Conservation (phyloP, 768 basidiomycete genomes). For the Cystobasidium ongulense region DNA sequence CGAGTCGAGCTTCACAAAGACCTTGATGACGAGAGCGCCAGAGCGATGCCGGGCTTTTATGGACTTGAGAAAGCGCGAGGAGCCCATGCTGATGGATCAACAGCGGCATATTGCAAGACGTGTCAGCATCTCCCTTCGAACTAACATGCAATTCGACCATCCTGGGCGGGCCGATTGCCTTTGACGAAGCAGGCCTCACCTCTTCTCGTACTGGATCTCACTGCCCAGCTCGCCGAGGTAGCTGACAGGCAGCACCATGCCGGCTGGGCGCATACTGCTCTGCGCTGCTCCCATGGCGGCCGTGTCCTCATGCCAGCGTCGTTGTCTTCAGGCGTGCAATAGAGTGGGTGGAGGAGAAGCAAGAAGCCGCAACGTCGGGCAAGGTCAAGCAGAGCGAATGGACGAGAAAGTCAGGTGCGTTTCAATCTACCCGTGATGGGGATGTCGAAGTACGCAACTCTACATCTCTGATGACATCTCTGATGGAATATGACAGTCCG, state of each 20-base stretch:
- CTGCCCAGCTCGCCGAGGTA: slow-evolving; percentile 67
- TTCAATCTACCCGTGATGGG: too few relatives aligned
- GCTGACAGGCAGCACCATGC: slow-evolving; percentile 16
- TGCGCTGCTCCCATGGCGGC: slow-evolving; percentile 28
- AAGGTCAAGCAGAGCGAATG: not conserved
- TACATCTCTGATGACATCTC: too few relatives aligned
- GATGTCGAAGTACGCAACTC: too few relatives aligned
- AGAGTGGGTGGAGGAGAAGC: too few relatives aligned
- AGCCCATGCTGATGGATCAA: slow-evolving; percentile 55
- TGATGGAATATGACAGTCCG: not conserved
- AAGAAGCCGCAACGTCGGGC: too few relatives aligned
- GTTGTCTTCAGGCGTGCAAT: too few relatives aligned
- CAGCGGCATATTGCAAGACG: too few relatives aligned
- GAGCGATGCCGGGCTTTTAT: slow-evolving; percentile 71
- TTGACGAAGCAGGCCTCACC: slow-evolving; percentile 50
- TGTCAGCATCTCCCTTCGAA: not conserved
- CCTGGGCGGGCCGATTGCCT: not conserved
- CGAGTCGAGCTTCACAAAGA: slow-evolving; percentile 91
- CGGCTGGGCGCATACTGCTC: slow-evolving; percentile 22
- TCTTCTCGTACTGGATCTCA: slow-evolving; percentile 85
- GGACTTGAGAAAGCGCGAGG: slow-evolving; percentile 69
- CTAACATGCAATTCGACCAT: too few relatives aligned
- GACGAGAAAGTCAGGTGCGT: not conserved
- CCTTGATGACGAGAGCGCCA: slow-evolving; percentile 67
- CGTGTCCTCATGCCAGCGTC: not conserved